Percentiles rank a stretch among this genome's conserved stretches.
These are phyloP conservation scores for Ascochyta fabae DNA, from an alignment of 2,329 filamentous ascomycete genomes.

Conservation along the genomic window DNA sequence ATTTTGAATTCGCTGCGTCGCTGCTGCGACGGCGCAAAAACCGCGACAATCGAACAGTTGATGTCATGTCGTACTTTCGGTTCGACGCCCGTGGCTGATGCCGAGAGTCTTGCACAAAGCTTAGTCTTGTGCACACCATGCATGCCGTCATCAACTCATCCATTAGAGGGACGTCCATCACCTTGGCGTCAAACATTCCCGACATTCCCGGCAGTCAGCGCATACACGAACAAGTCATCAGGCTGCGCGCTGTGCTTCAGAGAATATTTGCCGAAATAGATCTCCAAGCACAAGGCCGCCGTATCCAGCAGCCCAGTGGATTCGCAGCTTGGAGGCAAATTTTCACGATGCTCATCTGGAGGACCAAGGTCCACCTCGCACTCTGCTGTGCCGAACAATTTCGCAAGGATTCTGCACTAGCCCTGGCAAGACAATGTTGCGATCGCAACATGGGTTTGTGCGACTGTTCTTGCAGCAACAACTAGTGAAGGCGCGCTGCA, in stretches of 20 bases:
- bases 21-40: background rate
- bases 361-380: constrained; percentile 17
- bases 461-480: constrained; percentile 4
- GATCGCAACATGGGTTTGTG: constrained; percentile 6
- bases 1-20: constrained; percentile 1
- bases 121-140: constrained; percentile 25
- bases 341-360: constrained; percentile 16
- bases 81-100: constrained; percentile 28
- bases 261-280: constrained; percentile 2
- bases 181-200: constrained; percentile 18
- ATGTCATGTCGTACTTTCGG: constrained; percentile 29
- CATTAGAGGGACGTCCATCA: constrained; percentile 13
- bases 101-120: constrained; percentile 40
- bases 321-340: constrained; percentile 6
- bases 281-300: constrained; percentile 10
- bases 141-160: constrained; percentile 29
- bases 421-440: constrained; percentile 15
- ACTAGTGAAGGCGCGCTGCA: constrained; percentile 8
- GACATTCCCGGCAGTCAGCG: constrained; percentile 16
- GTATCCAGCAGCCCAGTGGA: constrained; percentile 19
- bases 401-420: constrained; percentile 8
- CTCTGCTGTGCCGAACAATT: constrained; percentile 9
- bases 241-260: background rate
- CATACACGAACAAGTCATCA: constrained; percentile 4
- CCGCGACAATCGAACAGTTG: constrained; percentile 10